Evolutionary conservation across 2,329 filamentous ascomycete species (phyloP), one percentile per base, ranked within the genome.

Genomic region (Arthrobotrys entomopaga): DNA sequence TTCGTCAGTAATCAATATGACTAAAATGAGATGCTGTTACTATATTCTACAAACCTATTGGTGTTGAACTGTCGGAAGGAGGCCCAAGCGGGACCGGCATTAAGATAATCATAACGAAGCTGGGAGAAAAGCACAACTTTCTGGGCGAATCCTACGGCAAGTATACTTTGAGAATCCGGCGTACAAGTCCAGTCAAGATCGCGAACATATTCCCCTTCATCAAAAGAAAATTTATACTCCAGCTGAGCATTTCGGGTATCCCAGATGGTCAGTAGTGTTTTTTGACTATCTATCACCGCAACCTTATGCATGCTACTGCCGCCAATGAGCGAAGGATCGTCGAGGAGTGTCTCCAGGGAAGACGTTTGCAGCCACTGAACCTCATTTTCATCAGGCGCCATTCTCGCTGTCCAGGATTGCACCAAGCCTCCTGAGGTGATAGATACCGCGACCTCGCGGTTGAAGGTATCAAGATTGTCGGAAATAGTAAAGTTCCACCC

Each of bases 161-260:
- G 84, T 65, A 97, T 93, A 0, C 91, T 94, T 79, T 97, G 92
- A 56, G 88, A 89, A 80, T 96, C 92, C 0, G 92, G 92, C 0
- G 93, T 97, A 2, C 91, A 94, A 0, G 93, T 94, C 94, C 94
- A 97, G 81, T 97, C 93, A 11, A 97, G 86, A 81, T 97, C 93
- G 76, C 90, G 88, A 46, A 97, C 92, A 4, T 86, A 86, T 78
- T 95, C 90, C 72, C 90, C 86, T 11, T 86, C 85, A 76, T 90
- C 86, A 24, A 74, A 65, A 11, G 38, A 38, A 76, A 93, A 95
- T 29, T 88, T 86, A 79, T 91, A 93, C 80, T 97, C 93, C 4
- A 97, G 85, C 76, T 92, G 89, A 1, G 89, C 89, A 65, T 90
- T 91, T 76, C 90, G 88, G 10, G 92, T 91, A 79, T 97, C 93